Conservation (phyloP, 345 rosid species). For the Lenwebbia sp. region DNA sequence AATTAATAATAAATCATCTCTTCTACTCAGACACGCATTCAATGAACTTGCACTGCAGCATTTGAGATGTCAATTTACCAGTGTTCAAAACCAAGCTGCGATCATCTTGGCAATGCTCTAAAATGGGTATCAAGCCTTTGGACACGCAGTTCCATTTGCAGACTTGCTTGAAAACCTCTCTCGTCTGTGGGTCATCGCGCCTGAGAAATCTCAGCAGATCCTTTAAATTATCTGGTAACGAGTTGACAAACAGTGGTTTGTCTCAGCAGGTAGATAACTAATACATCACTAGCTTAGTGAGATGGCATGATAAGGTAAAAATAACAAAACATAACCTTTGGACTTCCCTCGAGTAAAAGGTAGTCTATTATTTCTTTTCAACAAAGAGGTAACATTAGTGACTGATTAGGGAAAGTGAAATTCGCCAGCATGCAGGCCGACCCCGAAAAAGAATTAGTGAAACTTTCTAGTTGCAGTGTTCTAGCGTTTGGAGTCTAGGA, state of each 20-base stretch:
- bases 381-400: background rate
- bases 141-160: slow-evolving; percentile 78
- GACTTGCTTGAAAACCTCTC: slow-evolving; percentile 81
- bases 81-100: slow-evolving; percentile 60
- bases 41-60: background rate
- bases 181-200: slow-evolving; percentile 75
- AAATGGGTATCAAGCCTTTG: slow-evolving; percentile 79
- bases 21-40: background rate
- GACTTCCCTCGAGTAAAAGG: background rate
- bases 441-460: background rate
- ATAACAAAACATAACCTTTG: background rate
- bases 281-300: background rate
- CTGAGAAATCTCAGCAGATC: slow-evolving; percentile 75
- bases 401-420: background rate
- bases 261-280: background rate
- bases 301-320: background rate
- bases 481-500: background rate
- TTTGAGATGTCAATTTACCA: slow-evolving; percentile 20
- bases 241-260: background rate
- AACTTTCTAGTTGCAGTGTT: background rate
- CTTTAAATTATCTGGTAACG: slow-evolving; percentile 48
- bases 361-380: background rate
- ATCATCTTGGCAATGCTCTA: slow-evolving; percentile 57
- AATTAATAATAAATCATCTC: background rate
- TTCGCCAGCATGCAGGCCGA: background rate